These are phyloP conservation scores for Phaeosphaeriaceae sp. DNA, from an alignment of 2,329 filamentous ascomycete genomes.

Conservation along the genomic window DNA sequence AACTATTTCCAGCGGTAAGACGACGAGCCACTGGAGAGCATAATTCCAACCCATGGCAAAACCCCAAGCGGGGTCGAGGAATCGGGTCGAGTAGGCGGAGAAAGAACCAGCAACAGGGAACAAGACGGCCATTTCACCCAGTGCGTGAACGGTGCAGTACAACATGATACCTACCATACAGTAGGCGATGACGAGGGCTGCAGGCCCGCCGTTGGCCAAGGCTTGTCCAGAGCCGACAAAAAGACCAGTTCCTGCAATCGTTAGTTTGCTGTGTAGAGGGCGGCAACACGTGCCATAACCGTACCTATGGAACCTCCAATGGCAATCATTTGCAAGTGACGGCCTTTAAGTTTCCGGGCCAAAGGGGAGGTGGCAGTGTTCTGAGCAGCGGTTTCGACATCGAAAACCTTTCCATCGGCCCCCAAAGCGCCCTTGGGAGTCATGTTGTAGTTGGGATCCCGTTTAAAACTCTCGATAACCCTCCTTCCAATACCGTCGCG, in stretches of 20 bases:
- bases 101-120: conserved; percentile 94
- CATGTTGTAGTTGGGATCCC: conserved; percentile 51
- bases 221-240: conserved; percentile 75
- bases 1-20: conserved; percentile 84
- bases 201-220: conserved; percentile 48
- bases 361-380: conserved; percentile 76
- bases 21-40: conserved; percentile 84
- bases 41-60: conserved; percentile 98
- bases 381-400: conserved; percentile 66
- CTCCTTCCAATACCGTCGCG: conserved; percentile 46
- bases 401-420: conserved; percentile 62
- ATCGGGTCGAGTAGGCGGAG: conserved; percentile 88
- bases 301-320: conserved; percentile 82
- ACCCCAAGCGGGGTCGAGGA: conserved; percentile 91
- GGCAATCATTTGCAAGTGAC: conserved; percentile 95
- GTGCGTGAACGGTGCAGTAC: conserved; percentile 87
- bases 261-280: conserved; percentile 20
- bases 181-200: conserved; percentile 44
- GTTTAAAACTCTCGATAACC: conserved; percentile 52
- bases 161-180: conserved; percentile 82
- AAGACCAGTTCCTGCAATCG: conserved; percentile 62
- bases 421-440: conserved; percentile 56
- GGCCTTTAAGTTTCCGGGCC: conserved; percentile 61
- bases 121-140: conserved; percentile 88
- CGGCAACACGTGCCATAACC: conserved; percentile 11